phyloP scores from a whole-genome alignment of 306 rosid genomes.

The Malus fusca region DNA sequence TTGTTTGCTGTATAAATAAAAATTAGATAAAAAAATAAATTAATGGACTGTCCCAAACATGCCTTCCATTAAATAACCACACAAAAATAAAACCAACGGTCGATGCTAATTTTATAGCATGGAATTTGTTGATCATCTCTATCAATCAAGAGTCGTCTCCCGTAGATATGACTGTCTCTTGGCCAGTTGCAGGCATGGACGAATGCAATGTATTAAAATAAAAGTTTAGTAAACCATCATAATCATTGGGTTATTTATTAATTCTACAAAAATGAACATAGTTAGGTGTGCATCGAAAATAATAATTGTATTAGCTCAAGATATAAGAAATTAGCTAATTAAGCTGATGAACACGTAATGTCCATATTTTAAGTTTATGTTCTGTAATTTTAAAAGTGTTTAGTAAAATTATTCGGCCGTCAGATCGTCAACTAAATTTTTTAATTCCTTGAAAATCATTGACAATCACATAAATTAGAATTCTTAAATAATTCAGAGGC shows the following conservation, averaged over 20 bases:
- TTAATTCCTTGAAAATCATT: no score
- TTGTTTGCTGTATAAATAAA: background rate
- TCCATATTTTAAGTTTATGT: no score
- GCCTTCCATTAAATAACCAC: background rate
- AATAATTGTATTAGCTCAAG: background rate
- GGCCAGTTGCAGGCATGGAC: background rate
- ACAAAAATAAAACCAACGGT: background rate
- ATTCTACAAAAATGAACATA: background rate
- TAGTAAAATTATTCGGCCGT: background rate
- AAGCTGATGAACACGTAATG: no score
- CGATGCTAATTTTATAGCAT: background rate
- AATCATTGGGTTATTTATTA: background rate
- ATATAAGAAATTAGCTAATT: background rate
- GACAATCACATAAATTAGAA: no score
- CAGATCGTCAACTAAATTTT: no score
- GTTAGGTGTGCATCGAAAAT: background rate
- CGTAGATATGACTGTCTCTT: background rate
- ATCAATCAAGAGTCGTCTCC: background rate
- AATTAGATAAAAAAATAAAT: background rate
- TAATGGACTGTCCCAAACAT: background rate
- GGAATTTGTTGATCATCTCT: background rate
- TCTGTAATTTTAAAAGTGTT: no score
- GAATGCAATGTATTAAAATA: background rate
- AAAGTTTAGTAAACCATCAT: background rate
- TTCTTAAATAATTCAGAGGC: background rate